Evolutionary conservation across 1,139 yeast genomes (phyloP), one percentile per base, ranked within the genome.

Genomic region (Saccharomyces hybrid): DNA sequence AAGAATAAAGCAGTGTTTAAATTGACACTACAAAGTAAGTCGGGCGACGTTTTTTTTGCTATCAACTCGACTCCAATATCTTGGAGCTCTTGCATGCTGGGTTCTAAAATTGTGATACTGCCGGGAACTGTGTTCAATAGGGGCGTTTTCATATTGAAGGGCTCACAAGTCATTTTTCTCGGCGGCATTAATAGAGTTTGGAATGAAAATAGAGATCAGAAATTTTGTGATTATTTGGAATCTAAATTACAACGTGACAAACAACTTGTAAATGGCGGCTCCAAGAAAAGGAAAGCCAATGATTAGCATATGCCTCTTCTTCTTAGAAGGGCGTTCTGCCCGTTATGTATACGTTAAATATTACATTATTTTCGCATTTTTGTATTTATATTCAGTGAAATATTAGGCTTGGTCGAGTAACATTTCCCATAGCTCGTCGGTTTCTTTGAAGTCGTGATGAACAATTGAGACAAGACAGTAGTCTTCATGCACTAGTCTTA

Each of bases 391-490:
- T 11, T 38, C 25, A 11, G 11, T 38, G 29, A 16, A 6, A 25
- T 46, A 32, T 9, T 8, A 34, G 28, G 46, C 29, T 56, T 57
- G 64, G 46, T 60, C 61, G 26, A 66, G 54, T 53, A 88, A 72
- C 50, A 82, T 62, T 46, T 82, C 82, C 98, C 98, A 91, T 55
- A 91, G 76, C 1, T 85, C 95, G 56, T 77, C 75, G 61, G 85
- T 91, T 56, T 86, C 79, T 49, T 81, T 80, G 70, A 78, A 91
- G 64, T 91, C 93, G 69, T 90, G 97, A 68, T 88, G 89, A 44
- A 91, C 84, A 57, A 91, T 77, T 53, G 96, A 85, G 25, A 90
- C 91, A 64, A 95, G 76, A 61, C 82, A 83, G 61, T 86, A 88
- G 52, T 82, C 77, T 46, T 81, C 76, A 65, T 82, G 77, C 42